These are phyloP conservation scores for Nidularia sp. DNA, from an alignment of 768 basidiomycete species.

Conservation along the genomic window DNA sequence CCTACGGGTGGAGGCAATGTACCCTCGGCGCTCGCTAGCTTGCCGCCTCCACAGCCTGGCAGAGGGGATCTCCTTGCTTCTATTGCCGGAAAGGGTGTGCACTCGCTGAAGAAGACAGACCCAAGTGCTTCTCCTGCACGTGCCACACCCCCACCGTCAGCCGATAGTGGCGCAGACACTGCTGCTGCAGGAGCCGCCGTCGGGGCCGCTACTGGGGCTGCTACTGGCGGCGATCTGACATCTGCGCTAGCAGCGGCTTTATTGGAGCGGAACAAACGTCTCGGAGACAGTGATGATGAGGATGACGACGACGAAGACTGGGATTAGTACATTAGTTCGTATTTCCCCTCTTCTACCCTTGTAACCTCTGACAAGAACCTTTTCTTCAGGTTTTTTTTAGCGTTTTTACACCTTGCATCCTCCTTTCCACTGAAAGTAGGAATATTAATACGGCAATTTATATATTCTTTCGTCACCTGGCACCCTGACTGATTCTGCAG, in stretches of 20 bases:
- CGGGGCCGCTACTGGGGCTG: conserved; percentile 28
- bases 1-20: conserved; percentile 18
- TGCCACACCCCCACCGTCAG: conserved; percentile 26
- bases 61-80: conserved; percentile 68
- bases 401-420: too few relatives aligned
- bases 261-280: conserved; percentile 76
- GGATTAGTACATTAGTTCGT: too few relatives aligned
- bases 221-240: conserved; percentile 72
- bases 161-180: conserved; percentile 25
- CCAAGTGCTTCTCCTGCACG: conserved; percentile 25
- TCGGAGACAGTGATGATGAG: conserved; percentile 83
- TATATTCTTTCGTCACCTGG: too few relatives aligned
- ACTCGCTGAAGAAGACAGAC: conserved; percentile 61
- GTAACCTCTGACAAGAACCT: too few relatives aligned
- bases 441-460: too few relatives aligned
- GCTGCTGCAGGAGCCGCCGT: conserved; percentile 32
- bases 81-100: conserved; percentile 79
- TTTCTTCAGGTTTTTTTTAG: too few relatives aligned
- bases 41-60: conserved; percentile 55
- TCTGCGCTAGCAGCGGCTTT: conserved; percentile 82
- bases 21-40: conserved; percentile 17
- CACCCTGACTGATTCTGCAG: too few relatives aligned
- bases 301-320: conserved; percentile 73
- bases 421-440: too few relatives aligned
- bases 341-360: too few relatives aligned